Conservation (phyloP, 179 eudicot species). For the Silene coronaria region DNA sequence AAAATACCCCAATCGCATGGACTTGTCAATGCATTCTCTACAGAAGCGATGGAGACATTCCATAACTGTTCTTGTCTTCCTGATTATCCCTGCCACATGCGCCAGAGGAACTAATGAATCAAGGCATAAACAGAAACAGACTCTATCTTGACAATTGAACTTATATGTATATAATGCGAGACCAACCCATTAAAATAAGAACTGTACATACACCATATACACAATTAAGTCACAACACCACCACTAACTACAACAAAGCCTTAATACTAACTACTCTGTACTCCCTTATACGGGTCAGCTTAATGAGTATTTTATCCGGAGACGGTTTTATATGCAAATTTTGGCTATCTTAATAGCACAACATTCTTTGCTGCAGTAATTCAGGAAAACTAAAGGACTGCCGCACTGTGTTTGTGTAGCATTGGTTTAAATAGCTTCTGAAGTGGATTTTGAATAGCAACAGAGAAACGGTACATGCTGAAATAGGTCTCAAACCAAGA, state of each 20-base stretch:
- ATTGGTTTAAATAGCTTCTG: neutral
- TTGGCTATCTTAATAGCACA: neutral
- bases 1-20: slow-evolving; percentile 89
- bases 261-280: no score
- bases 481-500: neutral
- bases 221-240: no score
- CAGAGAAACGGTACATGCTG: neutral
- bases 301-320: no score
- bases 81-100: slow-evolving; percentile 56
- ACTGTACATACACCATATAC: no score
- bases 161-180: no score
- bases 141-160: neutral
- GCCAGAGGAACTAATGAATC: slow-evolving; percentile 11
- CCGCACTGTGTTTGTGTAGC: neutral
- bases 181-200: no score
- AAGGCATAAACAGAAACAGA: neutral
- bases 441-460: neutral
- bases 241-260: no score
- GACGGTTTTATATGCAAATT: no score
- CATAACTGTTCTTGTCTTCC: slow-evolving; percentile 90
- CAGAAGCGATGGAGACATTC: slow-evolving; percentile 95
- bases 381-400: neutral
- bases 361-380: neutral
- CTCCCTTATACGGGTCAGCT: no score
- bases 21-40: slow-evolving; percentile 90